Percentiles rank a stretch among this genome's conserved stretches.
Conservation (phyloP, 164 flowering plant species). For the Warburgia ugandensis region DNA sequence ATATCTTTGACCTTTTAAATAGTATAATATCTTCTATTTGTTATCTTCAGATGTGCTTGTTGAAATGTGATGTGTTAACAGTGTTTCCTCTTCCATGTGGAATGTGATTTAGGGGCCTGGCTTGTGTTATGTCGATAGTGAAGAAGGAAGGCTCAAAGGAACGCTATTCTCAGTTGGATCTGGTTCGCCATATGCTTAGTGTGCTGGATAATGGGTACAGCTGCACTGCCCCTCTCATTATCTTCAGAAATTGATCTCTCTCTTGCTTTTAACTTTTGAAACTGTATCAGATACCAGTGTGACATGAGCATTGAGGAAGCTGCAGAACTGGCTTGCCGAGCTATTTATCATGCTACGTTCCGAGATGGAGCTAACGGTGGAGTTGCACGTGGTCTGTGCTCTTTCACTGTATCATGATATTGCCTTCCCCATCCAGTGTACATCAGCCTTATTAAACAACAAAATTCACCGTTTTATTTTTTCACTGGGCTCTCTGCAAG, state of each 20-base stretch:
- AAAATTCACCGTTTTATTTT: too few relatives aligned
- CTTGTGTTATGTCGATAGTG: conserved; percentile 92
- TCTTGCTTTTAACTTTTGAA: not conserved
- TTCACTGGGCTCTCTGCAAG: too few relatives aligned
- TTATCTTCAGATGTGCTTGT: too few relatives aligned
- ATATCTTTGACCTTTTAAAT: too few relatives aligned
- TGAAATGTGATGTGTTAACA: too few relatives aligned
- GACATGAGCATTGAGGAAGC: conserved; percentile 86
- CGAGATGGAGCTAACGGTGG: conserved; percentile 99
- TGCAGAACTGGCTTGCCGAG: conserved; percentile 75
- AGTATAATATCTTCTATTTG: not conserved
- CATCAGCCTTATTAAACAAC: too few relatives aligned
- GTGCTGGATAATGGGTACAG: conserved; percentile 80
- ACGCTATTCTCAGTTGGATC: conserved; percentile 88
- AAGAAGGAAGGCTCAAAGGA: conserved; percentile 95
- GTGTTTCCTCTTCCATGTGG: not conserved
- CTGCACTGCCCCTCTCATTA: not conserved
- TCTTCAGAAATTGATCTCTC: not conserved
- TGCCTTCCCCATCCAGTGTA: too few relatives aligned
- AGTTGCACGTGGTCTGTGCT: conserved; percentile 28
- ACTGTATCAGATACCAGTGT: conserved; percentile 41
- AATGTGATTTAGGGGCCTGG: conserved; percentile 96
- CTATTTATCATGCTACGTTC: conserved; percentile 92
- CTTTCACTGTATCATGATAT: not conserved
- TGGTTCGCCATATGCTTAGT: conserved; percentile 98